Base-by-base conservation (phyloP, 352 stramenopile genomes). In the Plasmopara halstedii region DNA sequence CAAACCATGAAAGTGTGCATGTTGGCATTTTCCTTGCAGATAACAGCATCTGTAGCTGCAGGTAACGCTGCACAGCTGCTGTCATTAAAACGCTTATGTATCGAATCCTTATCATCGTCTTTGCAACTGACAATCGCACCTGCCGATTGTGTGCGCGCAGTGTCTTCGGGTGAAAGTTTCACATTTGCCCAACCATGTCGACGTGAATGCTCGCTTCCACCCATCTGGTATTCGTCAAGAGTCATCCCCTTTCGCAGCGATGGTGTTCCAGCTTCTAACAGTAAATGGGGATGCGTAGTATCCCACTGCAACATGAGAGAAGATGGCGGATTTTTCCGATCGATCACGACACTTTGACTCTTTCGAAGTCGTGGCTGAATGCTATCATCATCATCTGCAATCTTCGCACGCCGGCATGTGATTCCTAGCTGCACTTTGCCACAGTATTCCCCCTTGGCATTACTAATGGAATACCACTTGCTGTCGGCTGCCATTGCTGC, bases 1-100 rank as follows among this genome's bases (percentile, higher is more conserved):
- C 81, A 93, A 23, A 94, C 83, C 72, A 89, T 92, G 43, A 92
- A 94, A 11, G 80, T 90, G 58, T 93, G 82, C 80, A 93, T 93
- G 26, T 80, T 70, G 22, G 78, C 71, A 48, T 93, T 88, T 31
- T 93, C 81, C 51, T 93, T 89, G 56, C 81, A 93, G 25, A 73
- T 60, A 7, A 93, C 58, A 6, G 81, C 73, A 27, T 89, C 75
- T 1, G 43, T 66, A 26, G 56, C 51, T 26, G 51, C 27, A 2
- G 56, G 56, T 8, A 70, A 23, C 2, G 42, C 56, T 20, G 54
- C 46, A 42, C 42, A 55, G 7, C 22, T 59, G 7, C 62, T 51
- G 7, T 62, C 52, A n/a, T n/a, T n/a, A 23, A 78, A 78, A 6
- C 55, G 65, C 38, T 75, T 83, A 58, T 65, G 59, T 23, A 72